Evolutionary conservation across 2,329 filamentous ascomycete genomes (phyloP).

Genomic region (Ophiostoma quercus): DNA sequence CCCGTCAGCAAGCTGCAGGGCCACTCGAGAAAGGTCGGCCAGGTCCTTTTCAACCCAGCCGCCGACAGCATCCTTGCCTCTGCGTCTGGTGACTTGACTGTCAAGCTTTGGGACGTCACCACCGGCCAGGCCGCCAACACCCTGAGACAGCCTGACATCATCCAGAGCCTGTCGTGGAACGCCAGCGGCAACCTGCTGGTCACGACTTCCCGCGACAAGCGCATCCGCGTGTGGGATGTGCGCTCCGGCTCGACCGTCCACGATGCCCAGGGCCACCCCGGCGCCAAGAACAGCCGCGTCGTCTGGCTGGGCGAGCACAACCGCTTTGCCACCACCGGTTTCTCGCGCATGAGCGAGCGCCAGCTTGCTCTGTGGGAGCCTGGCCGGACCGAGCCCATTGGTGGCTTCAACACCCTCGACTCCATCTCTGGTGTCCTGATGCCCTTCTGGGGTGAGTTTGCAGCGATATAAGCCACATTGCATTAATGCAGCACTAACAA

Average conservation of each 20-base stretch:
- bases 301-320: slow-evolving; percentile 98
- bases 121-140: slow-evolving; percentile 68
- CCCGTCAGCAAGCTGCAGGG: slow-evolving; percentile 78
- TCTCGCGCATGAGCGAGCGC: slow-evolving; percentile 96
- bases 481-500: slow-evolving; percentile 26
- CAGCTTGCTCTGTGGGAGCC: slow-evolving; percentile 96
- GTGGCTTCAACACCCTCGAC: slow-evolving; percentile 84
- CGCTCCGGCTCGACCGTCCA: slow-evolving; percentile 84
- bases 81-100: slow-evolving; percentile 86
- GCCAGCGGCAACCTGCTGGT: slow-evolving; percentile 79
- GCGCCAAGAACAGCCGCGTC: slow-evolving; percentile 94
- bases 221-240: slow-evolving; percentile 94
- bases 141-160: slow-evolving; percentile 83
- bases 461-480: not conserved
- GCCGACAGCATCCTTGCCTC: slow-evolving; percentile 94
- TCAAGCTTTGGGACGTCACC: slow-evolving; percentile 93
- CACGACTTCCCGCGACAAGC: slow-evolving; percentile 96
- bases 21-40: slow-evolving; percentile 92
- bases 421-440: slow-evolving; percentile 97
- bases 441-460: slow-evolving; percentile 82
- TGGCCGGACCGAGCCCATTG: slow-evolving; percentile 77
- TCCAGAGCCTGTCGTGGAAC: slow-evolving; percentile 95
- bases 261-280: slow-evolving; percentile 77
- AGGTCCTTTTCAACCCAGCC: slow-evolving; percentile 95
- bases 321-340: slow-evolving; percentile 90